phyloP scores from a whole-genome alignment of 2,329 filamentous ascomycete species.

The Sporothrix pallida region DNA sequence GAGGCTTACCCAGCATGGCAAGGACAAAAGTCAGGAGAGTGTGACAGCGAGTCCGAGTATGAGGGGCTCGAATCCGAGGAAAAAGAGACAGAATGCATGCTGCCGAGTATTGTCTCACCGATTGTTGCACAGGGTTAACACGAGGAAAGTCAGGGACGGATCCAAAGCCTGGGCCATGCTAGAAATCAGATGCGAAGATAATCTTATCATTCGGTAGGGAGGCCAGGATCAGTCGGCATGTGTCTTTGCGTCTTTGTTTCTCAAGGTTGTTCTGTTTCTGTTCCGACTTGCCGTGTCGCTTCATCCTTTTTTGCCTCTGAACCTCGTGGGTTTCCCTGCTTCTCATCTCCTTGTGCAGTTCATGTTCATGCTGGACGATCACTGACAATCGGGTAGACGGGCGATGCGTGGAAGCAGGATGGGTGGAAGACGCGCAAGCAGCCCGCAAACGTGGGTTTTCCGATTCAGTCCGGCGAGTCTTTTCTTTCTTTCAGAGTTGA shows the following conservation, averaged over 20 bases:
- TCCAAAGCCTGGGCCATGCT: background rate
- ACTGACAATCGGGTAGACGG: background rate
- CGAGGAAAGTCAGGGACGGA: background rate
- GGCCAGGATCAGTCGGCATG: background rate
- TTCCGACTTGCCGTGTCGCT: background rate
- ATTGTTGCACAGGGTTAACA: background rate
- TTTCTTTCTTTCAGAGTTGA: background rate
- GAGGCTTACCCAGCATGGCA: no score
- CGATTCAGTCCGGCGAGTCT: background rate
- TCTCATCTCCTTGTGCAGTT: no score
- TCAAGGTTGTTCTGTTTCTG: background rate
- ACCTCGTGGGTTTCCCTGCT: no score
- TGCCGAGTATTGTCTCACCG: background rate
- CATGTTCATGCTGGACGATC: background rate
- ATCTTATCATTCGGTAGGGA: slow-evolving; percentile 1
- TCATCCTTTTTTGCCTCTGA: background rate
- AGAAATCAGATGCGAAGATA: slow-evolving; percentile 12
- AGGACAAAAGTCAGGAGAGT: no score
- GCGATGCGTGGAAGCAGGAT: background rate
- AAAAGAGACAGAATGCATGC: background rate
- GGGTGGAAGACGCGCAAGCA: background rate
- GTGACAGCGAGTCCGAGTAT: no score
- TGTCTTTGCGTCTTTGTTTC: background rate
- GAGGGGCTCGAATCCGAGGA: no score
- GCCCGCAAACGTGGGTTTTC: background rate